Percentiles rank a stretch among this genome's conserved stretches.
These are phyloP conservation scores for Tetraselmis striata DNA, from an alignment of 139 green algal genomes.

Conservation along the genomic window DNA sequence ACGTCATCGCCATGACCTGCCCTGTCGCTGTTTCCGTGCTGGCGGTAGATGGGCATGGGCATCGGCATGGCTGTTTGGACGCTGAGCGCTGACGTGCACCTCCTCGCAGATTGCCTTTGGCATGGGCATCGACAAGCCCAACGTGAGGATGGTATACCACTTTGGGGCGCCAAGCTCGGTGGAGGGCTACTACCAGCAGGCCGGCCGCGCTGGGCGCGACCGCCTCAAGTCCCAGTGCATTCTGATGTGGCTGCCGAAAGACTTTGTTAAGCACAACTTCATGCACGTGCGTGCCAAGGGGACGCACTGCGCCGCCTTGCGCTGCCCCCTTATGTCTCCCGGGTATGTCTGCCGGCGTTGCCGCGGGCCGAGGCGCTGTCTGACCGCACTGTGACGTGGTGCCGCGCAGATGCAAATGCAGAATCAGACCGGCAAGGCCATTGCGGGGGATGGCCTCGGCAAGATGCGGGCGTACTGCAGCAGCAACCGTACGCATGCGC, in stretches of 20 bases:
- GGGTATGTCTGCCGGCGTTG: no score
- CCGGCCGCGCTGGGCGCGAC: slow-evolving; percentile 2
- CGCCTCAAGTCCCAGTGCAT: background rate
- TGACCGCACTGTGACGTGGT: no score
- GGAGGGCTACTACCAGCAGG: slow-evolving; percentile 16
- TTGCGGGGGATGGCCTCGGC: background rate
- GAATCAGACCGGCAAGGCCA: background rate
- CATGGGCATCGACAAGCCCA: slow-evolving; percentile 8
- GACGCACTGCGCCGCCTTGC: no score
- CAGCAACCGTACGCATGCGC: background rate
- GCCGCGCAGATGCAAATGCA: background rate
- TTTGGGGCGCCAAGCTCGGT: background rate
- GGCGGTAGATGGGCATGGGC: no score
- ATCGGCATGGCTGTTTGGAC: no score
- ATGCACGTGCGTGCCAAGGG: no score
- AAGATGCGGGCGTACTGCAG: background rate
- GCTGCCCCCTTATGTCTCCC: no score
- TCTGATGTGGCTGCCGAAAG: background rate
- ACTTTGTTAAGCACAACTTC: background rate
- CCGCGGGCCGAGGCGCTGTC: no score
- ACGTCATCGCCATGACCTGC: no score
- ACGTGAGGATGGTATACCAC: slow-evolving; percentile 8
- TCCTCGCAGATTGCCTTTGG: slow-evolving; percentile 5
- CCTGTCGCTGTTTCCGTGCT: no score
- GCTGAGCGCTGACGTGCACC: no score